These are phyloP conservation scores for Platanthera zijinensis DNA, from an alignment of 106 monocot species.

Conservation along the genomic window DNA sequence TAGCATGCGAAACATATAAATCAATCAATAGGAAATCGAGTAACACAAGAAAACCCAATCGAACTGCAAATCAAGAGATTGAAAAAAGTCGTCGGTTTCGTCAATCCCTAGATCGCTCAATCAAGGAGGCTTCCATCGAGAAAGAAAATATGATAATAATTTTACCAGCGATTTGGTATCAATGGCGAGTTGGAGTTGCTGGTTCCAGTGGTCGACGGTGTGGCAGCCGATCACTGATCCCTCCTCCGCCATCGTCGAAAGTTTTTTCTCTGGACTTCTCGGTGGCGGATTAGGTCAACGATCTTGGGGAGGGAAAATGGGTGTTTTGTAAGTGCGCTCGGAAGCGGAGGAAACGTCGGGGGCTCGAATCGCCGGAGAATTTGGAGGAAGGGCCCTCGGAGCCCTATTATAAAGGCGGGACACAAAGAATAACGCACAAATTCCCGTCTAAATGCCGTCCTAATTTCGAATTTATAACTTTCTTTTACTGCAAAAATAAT, in stretches of 20 bases:
- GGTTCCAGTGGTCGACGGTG: constrained; percentile 14
- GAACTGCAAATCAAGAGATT: not conserved
- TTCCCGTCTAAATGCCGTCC: no score
- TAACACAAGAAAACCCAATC: not conserved
- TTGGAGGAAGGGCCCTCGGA: no score
- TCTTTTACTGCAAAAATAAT: no score
- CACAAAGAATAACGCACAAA: no score
- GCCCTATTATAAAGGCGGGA: no score
- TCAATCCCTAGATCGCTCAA: not conserved
- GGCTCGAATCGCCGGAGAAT: no score
- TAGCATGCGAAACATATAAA: not conserved
- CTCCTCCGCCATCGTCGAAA: constrained; percentile 16
- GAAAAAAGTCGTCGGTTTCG: no score
- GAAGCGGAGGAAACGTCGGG: no score
- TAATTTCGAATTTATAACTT: no score
- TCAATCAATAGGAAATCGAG: not conserved
- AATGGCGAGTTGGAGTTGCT: constrained; percentile 16
- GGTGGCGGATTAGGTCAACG: no score
- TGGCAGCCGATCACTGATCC: constrained; percentile 23
- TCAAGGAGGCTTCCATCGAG: not conserved
- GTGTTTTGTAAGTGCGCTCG: no score
- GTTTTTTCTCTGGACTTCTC: not conserved
- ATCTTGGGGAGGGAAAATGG: no score
- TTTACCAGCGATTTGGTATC: constrained; percentile 17
- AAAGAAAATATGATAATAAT: not conserved